Evolutionary conservation across 345 rosid genomes (phyloP), one percentile per base, ranked within the genome.

Genomic region (Chamaenerion angustifolium): DNA sequence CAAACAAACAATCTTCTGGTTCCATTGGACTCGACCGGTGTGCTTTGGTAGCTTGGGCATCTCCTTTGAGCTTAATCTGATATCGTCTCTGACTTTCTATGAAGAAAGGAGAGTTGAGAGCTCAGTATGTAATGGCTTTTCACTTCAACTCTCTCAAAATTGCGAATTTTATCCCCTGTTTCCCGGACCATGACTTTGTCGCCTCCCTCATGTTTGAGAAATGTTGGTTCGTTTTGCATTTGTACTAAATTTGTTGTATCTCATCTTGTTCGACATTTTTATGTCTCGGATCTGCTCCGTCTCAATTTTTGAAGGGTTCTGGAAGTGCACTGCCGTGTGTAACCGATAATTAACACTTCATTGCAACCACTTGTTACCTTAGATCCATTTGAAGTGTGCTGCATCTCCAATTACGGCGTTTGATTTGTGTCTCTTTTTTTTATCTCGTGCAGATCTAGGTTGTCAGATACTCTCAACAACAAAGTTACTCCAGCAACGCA

Each of bases 401-500:
- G 56, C 49, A 47, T 16, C 55, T 4, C 43, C 54, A 16, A 27
- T 50, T 15, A n/a, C 17, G 13, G 13, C 19, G 16, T 50, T 47
- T 12, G 49, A 46, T 16, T 57, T 41, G 37, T 49, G 42, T 35
- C 46, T 14, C n/a, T n/a, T n/a, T 25, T 10, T 35, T 63, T 52
- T 51, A 64, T 54, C 56, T 58, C 49, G 62, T 48, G 51, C 82
- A 92, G 98, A 80, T 71, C 88, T 58, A 65, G 77, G 56, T 56
- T 77, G 47, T 71, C 78, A 17, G 96, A 92, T 66, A 76, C 96
- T 68, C 78, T 83, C 43, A 68, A 54, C 49, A 69, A 59, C 48
- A 87, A 82, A 67, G 58, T 76, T 52, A 67, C 93, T 40, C 79
- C 82, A 4, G 84, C 84, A 31, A 77, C 88, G 61, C 83, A 95